phyloP scores from a whole-genome alignment of 371 early-diverging fungal species.

The Mucor lusitanicus region DNA sequence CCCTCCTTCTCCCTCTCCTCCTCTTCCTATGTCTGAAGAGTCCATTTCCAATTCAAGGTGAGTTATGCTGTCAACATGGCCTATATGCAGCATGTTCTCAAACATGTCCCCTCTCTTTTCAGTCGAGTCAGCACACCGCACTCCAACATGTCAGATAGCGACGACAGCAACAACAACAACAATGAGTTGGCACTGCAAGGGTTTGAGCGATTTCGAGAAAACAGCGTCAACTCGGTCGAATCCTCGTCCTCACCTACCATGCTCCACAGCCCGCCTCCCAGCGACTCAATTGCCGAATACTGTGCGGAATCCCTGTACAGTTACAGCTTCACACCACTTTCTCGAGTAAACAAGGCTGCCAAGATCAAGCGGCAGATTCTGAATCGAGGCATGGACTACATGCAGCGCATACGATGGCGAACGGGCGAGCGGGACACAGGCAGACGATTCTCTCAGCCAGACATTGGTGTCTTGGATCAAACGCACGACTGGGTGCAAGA shows the following conservation, averaged over 20 bases:
- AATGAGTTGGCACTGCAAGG: conserved; percentile 12
- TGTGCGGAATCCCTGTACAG: conserved; percentile 58
- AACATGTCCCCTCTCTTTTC: no score
- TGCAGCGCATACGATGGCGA: conserved; percentile 56
- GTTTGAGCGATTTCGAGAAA: conserved; percentile 20
- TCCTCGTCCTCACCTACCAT: background rate
- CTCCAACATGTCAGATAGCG: conserved; percentile 12
- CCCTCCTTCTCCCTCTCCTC: no score
- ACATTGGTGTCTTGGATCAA: conserved; percentile 37
- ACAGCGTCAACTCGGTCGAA: background rate
- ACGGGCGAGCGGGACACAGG: conserved; percentile 42
- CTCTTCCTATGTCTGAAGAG: background rate
- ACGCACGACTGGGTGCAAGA: conserved; percentile 24
- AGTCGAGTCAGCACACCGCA: conserved; percentile 1
- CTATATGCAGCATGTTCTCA: no score
- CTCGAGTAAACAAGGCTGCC: conserved; percentile 38
- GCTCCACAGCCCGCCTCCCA: background rate
- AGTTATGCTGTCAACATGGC: no score
- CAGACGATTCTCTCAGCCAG: conserved; percentile 40
- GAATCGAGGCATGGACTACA: conserved; percentile 57
- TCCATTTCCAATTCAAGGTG: background rate
- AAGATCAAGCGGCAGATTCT: conserved; percentile 47
- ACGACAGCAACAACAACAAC: conserved; percentile 11
- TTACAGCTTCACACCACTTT: conserved; percentile 56
- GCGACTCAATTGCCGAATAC: conserved; percentile 26